Base-by-base conservation (phyloP, 2,329 filamentous ascomycete species). In the Aspergillus viridinutans region DNA sequence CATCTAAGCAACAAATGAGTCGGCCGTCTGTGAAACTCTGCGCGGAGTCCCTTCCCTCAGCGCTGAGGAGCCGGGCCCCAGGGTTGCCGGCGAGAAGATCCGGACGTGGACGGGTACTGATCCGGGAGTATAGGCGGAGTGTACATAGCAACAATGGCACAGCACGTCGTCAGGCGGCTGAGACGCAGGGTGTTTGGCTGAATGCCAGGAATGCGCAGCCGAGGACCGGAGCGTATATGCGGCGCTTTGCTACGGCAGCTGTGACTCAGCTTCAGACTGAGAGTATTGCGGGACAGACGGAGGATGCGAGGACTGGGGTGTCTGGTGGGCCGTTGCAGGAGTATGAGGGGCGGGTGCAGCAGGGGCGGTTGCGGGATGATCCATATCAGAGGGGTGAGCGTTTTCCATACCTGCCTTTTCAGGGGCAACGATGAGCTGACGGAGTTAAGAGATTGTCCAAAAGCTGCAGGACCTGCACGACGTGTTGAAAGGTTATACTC, bases 401-500 rank as follows among this genome's bases (percentile, higher is more conserved):
- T 49, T 21, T n/a, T 17, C 43, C 38, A 50, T 55, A 48, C 40
- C 48, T 7, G 23, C 20, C n/a, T 25, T 23, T 20, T 43, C 14
- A 21, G 17, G n/a, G 26, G 25, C n/a, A 48, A 12, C 23, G 43
- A 17, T 45, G 26, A 50, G 28, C 49, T 52, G 20, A 50, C 42
- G 14, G 35, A 20, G 26, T 40, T 7, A 42, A 92, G 90, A 87
- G 45, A 93, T 99, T 64, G 92, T 99, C 65, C 85, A 94, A 70
- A 90, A 85, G 67, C 81, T 99, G 5, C 91, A 99, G 75, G 87
- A 92, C 70, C 85, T 99, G 12, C 90, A 97, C 75, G 85, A 95
- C 58, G 90, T 91, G 69, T 82, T 99, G 47, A 79, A 82, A 60
- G 74, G 81, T 54, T 99, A 97, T 76, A 72, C 81, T 2, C 86